Evolutionary conservation across 805 yeast genomes (phyloP).

Genomic region (Crinitomyces ghanaensis): DNA sequence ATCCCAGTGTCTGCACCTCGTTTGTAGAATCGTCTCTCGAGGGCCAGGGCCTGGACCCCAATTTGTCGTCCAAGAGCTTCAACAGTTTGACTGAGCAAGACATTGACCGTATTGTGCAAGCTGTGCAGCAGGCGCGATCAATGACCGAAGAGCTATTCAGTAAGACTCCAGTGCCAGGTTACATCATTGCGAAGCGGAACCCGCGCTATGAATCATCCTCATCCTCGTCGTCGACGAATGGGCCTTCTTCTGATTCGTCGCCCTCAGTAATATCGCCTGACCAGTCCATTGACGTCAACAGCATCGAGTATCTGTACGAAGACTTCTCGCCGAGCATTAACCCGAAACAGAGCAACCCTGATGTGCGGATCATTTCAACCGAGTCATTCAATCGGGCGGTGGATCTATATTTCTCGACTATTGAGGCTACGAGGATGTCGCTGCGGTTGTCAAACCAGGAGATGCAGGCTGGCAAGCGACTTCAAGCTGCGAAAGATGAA

Average conservation of each 20-base stretch:
- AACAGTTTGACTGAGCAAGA: slow-evolving; percentile 16
- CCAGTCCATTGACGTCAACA: slow-evolving; percentile 3
- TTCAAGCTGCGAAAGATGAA: slow-evolving; percentile 65
- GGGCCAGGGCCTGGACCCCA: slow-evolving; percentile 36
- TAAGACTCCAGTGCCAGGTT: slow-evolving; percentile 39
- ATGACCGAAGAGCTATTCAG: slow-evolving; percentile 30
- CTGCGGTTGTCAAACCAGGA: slow-evolving; percentile 67
- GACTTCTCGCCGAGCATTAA: slow-evolving; percentile 59
- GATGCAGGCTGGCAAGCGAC: slow-evolving; percentile 58
- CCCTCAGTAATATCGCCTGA: slow-evolving; percentile 5
- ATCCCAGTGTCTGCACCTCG: slow-evolving; percentile 70
- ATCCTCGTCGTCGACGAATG: slow-evolving; percentile 7
- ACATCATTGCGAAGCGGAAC: slow-evolving; percentile 52
- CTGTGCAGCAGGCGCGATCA: slow-evolving; percentile 38
- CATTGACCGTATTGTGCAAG: slow-evolving; percentile 24
- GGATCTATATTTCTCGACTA: slow-evolving; percentile 72
- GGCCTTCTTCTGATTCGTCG: too few relatives aligned
- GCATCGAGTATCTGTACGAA: slow-evolving; percentile 41
- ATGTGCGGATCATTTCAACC: slow-evolving; percentile 32
- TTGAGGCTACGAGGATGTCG: slow-evolving; percentile 72
- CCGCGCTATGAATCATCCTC: slow-evolving; percentile 34
- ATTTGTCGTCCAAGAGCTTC: slow-evolving; percentile 9
- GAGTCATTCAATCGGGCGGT: slow-evolving; percentile 70
- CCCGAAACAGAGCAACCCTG: slow-evolving; percentile 31
- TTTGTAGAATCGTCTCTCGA: slow-evolving; percentile 50